These are phyloP conservation scores for Brassica incana DNA, from an alignment of 345 rosid species.

Conservation along the genomic window DNA sequence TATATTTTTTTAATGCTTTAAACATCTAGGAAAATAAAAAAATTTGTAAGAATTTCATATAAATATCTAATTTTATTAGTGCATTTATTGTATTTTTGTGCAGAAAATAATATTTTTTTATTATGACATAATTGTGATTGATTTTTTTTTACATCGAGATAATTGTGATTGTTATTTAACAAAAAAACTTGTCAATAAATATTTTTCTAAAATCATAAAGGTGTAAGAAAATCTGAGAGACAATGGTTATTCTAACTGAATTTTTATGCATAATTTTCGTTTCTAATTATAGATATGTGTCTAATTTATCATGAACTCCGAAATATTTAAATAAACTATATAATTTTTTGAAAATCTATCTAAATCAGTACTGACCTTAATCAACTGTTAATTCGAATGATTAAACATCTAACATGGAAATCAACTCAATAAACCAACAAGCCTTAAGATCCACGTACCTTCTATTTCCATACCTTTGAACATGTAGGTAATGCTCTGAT, in stretches of 20 bases:
- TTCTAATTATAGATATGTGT: background rate
- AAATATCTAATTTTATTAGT: background rate
- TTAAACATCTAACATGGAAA: background rate
- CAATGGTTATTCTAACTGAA: too few species aligned
- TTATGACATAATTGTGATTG: background rate
- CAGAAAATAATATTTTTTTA: background rate
- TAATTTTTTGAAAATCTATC: background rate
- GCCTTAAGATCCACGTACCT: background rate
- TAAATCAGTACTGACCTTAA: background rate
- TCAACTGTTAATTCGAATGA: background rate
- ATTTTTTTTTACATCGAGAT: background rate
- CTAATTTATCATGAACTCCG: background rate
- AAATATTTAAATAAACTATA: too few species aligned
- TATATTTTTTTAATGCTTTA: background rate
- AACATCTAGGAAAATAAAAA: background rate
- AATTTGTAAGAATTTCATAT: background rate
- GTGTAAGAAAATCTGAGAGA: background rate
- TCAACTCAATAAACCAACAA: background rate
- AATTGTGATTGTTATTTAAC: background rate
- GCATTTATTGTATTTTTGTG: background rate
- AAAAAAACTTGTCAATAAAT: background rate
- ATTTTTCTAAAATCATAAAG: background rate
- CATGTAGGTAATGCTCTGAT: background rate
- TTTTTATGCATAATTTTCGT: background rate
- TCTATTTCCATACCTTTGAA: background rate